Evolutionary conservation across 768 basidiomycete species (phyloP), one percentile per base, ranked within the genome.

Genomic region (Chiua virens): DNA sequence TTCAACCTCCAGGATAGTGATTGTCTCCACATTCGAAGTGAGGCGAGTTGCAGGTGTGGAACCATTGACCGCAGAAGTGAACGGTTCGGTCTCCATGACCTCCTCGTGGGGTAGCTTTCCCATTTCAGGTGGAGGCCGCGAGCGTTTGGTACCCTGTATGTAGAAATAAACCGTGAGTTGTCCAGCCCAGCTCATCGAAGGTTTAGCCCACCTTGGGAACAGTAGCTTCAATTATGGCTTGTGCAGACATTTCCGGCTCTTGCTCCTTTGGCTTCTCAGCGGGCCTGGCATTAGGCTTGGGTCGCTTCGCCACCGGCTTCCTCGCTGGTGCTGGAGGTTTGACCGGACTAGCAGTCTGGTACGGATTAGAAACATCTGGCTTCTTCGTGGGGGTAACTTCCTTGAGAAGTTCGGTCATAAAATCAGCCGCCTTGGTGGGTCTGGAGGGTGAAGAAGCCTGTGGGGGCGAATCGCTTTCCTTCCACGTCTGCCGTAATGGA

Each of bases 161-260:
- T 37, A 36, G 3, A 39, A 45, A 28, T 11, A 21, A 51, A 50
- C 34, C 15, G 53, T 37, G 53, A 52, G 22, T 17, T 32, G 40
- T 47, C 59, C 20, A 60, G 50, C 20, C 39, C 48, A 8, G 25
- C 35, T 23, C 25, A 18, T 42, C 8, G 4, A n/a, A 49, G 43
- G 53, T 37, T 8, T 18, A 23, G 67, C 78, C 51, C 52, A 82
- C 84, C 76, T 83, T 87, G 14, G 89, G 89, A 13, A 90, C 61
- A 2, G 88, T 89, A 3, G 87, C 86, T 68, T 89, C 86, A 40
- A 91, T 86, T 44, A 88, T 85, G 34, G 80, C 81, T 55, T 86
- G 86, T 2, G 83, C 79, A 32, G 83, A 80, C 43, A 73, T 22
- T 47, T 65, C 65, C 2, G 56, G 54, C 23, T 63, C 67, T 52